Conservation (phyloP, 2,329 filamentous ascomycete species). For the Phaeophleospora eucalypticola region DNA sequence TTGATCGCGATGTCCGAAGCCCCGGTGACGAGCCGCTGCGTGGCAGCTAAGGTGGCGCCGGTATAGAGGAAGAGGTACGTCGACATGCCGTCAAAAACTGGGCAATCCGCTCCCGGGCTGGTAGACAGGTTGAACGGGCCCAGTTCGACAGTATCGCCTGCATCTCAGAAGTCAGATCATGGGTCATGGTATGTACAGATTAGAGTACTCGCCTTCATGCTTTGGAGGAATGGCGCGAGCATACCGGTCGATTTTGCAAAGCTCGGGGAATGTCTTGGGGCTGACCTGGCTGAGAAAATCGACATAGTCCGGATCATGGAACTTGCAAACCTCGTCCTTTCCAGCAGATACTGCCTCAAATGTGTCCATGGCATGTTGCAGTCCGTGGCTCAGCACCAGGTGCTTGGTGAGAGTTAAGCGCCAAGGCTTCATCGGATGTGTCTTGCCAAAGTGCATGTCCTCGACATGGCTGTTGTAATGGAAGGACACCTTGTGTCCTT, state of each 20-base stretch:
- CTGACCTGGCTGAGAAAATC: conserved; percentile 63
- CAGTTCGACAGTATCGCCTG: conserved; percentile 39
- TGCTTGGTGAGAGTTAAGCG: conserved; percentile 92
- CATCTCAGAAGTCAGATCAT: not conserved
- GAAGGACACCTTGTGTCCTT: conserved; percentile 88
- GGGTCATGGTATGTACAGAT: not conserved
- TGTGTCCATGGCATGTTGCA: conserved; percentile 95
- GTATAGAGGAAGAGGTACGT: conserved; percentile 93
- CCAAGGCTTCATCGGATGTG: conserved; percentile 99
- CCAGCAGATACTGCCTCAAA: conserved; percentile 81
- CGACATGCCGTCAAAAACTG: conserved; percentile 92
- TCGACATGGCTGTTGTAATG: conserved; percentile 95
- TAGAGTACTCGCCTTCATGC: conserved; percentile 31
- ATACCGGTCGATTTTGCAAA: conserved; percentile 46
- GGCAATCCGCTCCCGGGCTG: conserved; percentile 74
- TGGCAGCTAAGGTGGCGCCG: conserved; percentile 84
- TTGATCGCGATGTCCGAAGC: conserved; percentile 96
- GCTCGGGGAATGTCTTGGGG: conserved; percentile 43
- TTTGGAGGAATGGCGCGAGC: conserved; percentile 41
- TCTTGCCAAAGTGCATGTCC: conserved; percentile 92
- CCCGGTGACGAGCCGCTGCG: conserved; percentile 77
- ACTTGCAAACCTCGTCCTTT: conserved; percentile 79
- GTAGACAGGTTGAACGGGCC: conserved; percentile 68
- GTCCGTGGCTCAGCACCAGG: conserved; percentile 88
- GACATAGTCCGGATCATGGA: conserved; percentile 85